A percentile compares a stretch with the other conserved stretches of the same genome.
phyloP scores from a whole-genome alignment of 2,329 filamentous ascomycete species.

The Fusarium illudens region DNA sequence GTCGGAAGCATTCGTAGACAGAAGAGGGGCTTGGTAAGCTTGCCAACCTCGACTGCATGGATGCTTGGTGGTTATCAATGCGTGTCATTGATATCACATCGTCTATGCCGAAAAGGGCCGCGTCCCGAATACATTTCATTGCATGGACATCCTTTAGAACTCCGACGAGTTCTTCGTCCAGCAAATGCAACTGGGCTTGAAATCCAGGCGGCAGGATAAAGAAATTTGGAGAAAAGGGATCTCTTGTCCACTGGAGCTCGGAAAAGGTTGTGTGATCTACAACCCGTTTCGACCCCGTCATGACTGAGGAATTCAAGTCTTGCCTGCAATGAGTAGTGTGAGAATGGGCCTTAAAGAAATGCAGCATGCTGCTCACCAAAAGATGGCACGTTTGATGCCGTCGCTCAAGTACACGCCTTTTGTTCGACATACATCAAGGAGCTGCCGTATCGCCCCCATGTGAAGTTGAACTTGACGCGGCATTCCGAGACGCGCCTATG shows the following conservation, averaged over 20 bases:
- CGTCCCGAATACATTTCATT: slow-evolving; percentile 50
- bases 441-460: slow-evolving; percentile 48
- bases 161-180: slow-evolving; percentile 46
- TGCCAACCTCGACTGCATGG: slow-evolving; percentile 52
- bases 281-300: slow-evolving; percentile 51
- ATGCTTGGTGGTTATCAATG: slow-evolving; percentile 53
- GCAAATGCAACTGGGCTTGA: slow-evolving; percentile 27
- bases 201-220: slow-evolving; percentile 50
- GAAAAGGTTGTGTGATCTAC: slow-evolving; percentile 52
- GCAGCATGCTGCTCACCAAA: slow-evolving; percentile 47
- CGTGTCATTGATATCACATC: slow-evolving; percentile 42
- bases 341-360: neutral
- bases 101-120: neutral
- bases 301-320: slow-evolving; percentile 52
- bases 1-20: slow-evolving; percentile 46
- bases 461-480: slow-evolving; percentile 52
- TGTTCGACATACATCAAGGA: slow-evolving; percentile 47
- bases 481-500: slow-evolving; percentile 50
- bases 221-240: slow-evolving; percentile 41
- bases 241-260: slow-evolving; percentile 52
- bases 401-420: slow-evolving; percentile 44
- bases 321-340: slow-evolving; percentile 45
- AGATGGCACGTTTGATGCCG: slow-evolving; percentile 56
- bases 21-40: slow-evolving; percentile 33
- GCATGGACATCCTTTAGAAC: slow-evolving; percentile 51